Evolutionary conservation across 2,329 filamentous ascomycete species (phyloP), one percentile per base, ranked within the genome.

Genomic region (Fusarium algeriense): DNA sequence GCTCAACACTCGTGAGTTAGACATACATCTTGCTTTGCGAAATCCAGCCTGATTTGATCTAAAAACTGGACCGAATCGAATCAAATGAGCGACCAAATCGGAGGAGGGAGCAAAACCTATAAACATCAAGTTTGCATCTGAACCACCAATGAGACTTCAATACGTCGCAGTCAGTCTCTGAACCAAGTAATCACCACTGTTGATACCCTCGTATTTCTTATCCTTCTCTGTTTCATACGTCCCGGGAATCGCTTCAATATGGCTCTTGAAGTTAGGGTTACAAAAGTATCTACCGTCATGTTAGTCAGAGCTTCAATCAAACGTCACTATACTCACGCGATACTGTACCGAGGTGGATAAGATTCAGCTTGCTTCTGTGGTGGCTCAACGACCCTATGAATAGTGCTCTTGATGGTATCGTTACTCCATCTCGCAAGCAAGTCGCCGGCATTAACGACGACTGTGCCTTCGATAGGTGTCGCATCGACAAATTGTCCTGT

Each of bases 361-460:
- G 84, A 82, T 19, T 85, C 86, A 11, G 82, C 83, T 6, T 83
- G 84, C 7, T 85, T 86, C 19, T 85, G 83, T 2, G 93, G 92
- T 4, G 95, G 95, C 82, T 97, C 93, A 8, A 98, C 93, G 2
- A 98, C 95, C 14, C 94, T 90, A 81, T 98, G 95, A 66, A 94
- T 89, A 7, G 95, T 98, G 78, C 92, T 95, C 83, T 92, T 94
- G 82, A 98, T 97, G 7, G 89, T 92, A 77, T 97, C 93, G 77
- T 98, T 98, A 70, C 92, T 93, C 95, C 94, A 97, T 56, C 94
- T 86, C 2, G 93, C 91, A 53, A 98, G 84, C 73, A 98, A 79
- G 78, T 98, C 95, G 2, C 94, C 95, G 0, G 94, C 94, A 77
- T 98, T 98, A 71, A 97, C 88, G 14, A 98, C 93, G 43, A 96